These are phyloP conservation scores for Pseudogymnoascus sp. DNA, from an alignment of 2,329 filamentous ascomycete genomes.

Conservation along the genomic window DNA sequence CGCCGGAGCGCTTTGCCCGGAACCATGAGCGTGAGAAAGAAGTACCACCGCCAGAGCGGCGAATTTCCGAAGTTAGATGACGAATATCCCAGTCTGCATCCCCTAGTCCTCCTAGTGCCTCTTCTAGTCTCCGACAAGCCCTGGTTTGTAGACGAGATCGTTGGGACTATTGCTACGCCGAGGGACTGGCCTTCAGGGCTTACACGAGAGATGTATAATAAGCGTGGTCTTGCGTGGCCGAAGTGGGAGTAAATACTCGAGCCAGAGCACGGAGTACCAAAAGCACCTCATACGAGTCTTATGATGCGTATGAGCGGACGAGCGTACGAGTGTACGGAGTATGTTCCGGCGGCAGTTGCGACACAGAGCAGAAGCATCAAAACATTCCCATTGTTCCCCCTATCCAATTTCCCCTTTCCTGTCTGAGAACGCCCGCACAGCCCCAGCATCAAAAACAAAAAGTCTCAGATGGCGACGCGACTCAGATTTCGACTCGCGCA, in stretches of 20 bases:
- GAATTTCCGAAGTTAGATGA: slow-evolving; percentile 9
- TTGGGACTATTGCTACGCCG: slow-evolving; percentile 2
- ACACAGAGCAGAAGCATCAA: background rate
- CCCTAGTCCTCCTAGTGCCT: slow-evolving; percentile 1
- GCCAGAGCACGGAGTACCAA: background rate
- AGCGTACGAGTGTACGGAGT: background rate
- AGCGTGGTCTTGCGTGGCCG: background rate
- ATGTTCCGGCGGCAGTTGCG: background rate
- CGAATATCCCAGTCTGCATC: slow-evolving; percentile 6
- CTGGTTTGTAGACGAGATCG: slow-evolving; percentile 1
- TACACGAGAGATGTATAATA: background rate
- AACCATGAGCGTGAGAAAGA: background rate
- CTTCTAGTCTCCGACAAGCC: slow-evolving; percentile 5
- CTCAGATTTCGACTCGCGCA: background rate
- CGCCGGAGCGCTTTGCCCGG: background rate
- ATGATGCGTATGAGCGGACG: background rate
- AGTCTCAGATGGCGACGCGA: background rate
- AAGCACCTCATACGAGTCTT: slow-evolving; percentile 2
- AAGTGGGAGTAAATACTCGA: background rate
- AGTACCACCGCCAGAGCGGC: background rate
- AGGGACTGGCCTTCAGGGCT: slow-evolving; percentile 4
- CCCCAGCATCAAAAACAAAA: background rate
- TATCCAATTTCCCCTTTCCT: slow-evolving; percentile 9
- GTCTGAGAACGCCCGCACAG: background rate
- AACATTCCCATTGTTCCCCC: slow-evolving; percentile 6